Percentiles rank a stretch among this genome's conserved stretches.
These are phyloP conservation scores for Capsicum chinense DNA, from an alignment of 257 asterid species.

Conservation along the genomic window DNA sequence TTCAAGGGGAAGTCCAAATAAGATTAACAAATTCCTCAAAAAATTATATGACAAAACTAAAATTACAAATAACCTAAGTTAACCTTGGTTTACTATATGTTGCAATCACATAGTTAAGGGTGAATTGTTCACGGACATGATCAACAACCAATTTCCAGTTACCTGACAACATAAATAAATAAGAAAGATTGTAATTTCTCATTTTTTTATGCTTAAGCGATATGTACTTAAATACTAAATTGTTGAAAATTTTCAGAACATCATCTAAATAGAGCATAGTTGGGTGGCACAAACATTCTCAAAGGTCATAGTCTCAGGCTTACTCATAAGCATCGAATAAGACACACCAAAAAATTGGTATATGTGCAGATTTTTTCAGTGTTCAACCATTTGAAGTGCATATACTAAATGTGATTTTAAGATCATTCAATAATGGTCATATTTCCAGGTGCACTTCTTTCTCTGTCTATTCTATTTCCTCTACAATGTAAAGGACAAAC, in stretches of 20 bases:
- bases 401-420: too few species aligned
- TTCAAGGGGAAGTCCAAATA: constrained; percentile 32
- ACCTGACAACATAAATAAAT: constrained; percentile 50
- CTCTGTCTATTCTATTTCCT: too few species aligned
- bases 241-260: not conserved
- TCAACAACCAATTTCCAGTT: constrained; percentile 69
- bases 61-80: constrained; percentile 23
- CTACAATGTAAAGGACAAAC: too few species aligned
- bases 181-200: too few species aligned
- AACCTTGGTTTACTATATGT: constrained; percentile 90
- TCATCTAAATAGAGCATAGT: not conserved
- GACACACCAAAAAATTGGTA: not conserved
- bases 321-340: not conserved
- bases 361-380: too few species aligned
- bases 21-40: not conserved
- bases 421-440: too few species aligned
- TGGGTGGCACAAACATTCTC: not conserved
- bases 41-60: not conserved
- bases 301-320: not conserved
- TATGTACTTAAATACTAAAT: not conserved
- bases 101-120: constrained; percentile 76
- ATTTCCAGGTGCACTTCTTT: too few species aligned
- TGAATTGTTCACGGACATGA: constrained; percentile 65
- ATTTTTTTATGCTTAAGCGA: too few species aligned
- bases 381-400: too few species aligned